These are phyloP conservation scores for Hypholoma fasciculare DNA, from an alignment of 768 basidiomycete species.

Conservation along the genomic window DNA sequence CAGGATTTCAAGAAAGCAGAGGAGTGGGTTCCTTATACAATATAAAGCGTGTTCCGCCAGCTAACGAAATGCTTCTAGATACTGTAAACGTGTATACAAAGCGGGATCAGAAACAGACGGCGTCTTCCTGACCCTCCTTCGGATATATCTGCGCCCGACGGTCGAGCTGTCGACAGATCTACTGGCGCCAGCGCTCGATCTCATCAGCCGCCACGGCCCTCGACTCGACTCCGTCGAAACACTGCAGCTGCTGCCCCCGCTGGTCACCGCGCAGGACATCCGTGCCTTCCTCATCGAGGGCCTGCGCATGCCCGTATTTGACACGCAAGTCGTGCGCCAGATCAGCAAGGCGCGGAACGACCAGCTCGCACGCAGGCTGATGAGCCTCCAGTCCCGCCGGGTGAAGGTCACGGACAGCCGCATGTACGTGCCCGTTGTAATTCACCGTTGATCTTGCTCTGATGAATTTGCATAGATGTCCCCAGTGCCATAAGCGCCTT, in stretches of 20 bases:
- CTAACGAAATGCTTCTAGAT: conserved; percentile 43
- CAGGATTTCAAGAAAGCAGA: conserved; percentile 87
- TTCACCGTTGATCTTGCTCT: conserved; percentile 10
- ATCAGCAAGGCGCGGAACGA: conserved; percentile 78
- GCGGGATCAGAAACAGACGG: conserved; percentile 51
- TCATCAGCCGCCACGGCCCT: conserved; percentile 82
- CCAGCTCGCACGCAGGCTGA: conserved; percentile 68
- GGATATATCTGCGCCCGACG: conserved; percentile 82
- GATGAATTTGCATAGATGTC: conserved; percentile 61
- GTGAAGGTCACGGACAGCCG: conserved; percentile 91
- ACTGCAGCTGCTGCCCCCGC: conserved; percentile 84
- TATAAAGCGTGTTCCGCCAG: not conserved
- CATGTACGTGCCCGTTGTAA: conserved; percentile 61
- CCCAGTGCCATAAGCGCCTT: conserved; percentile 92
- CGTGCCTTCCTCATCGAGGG: conserved; percentile 75
- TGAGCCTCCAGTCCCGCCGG: conserved; percentile 74
- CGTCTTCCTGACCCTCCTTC: conserved; percentile 84
- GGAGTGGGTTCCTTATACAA: conserved; percentile 52
- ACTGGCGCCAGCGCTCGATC: conserved; percentile 80
- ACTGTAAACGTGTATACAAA: conserved; percentile 84
- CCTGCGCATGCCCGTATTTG: conserved; percentile 64
- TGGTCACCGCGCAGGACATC: conserved; percentile 83
- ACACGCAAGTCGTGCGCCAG: conserved; percentile 66
- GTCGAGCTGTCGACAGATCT: conserved; percentile 52
- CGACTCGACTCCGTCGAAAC: conserved; percentile 83